Conservation (phyloP, 495 filamentous ascomycete species). For the Penicillium manginii region DNA sequence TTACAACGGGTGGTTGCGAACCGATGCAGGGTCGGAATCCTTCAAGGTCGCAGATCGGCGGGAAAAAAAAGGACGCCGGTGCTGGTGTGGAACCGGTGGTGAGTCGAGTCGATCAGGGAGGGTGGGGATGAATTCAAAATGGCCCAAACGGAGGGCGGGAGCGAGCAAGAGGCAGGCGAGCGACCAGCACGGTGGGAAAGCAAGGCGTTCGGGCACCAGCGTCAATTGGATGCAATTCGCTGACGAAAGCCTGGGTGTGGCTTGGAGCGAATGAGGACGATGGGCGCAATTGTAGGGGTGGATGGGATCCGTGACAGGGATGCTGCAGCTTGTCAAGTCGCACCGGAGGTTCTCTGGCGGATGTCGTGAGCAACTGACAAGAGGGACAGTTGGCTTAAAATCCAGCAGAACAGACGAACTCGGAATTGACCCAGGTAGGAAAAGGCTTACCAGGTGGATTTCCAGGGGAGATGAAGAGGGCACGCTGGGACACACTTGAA, state of each 20-base stretch:
- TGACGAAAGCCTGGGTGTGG: conserved; percentile 36
- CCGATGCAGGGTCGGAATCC: conserved; percentile 14
- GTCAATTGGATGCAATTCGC: conserved; percentile 37
- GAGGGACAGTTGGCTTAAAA: background rate
- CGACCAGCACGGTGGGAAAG: conserved; percentile 39
- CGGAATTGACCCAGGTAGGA: too few species aligned
- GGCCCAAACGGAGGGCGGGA: conserved; percentile 28
- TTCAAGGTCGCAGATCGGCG: conserved; percentile 20
- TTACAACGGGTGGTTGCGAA: conserved; percentile 5
- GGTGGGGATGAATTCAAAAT: conserved; percentile 35
- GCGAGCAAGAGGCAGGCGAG: conserved; percentile 17
- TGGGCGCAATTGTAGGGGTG: conserved; percentile 26
- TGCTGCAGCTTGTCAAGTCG: conserved; percentile 41
- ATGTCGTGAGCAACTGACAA: conserved; percentile 9
- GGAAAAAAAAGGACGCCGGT: conserved; percentile 28
- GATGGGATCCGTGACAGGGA: conserved; percentile 47
- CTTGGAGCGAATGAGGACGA: conserved; percentile 37
- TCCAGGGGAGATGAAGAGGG: conserved; percentile 3
- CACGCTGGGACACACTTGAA: background rate
- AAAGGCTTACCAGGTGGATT: too few species aligned
- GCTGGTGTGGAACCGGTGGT: conserved; percentile 33
- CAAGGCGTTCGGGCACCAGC: conserved; percentile 50
- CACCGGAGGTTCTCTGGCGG: conserved; percentile 18
- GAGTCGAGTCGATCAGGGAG: conserved; percentile 36
- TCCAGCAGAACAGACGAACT: too few species aligned